Percentiles rank a stretch among this genome's conserved stretches.
phyloP scores from a whole-genome alignment of 1,139 yeast genomes.

The Nakaseomyces nivariensis region DNA sequence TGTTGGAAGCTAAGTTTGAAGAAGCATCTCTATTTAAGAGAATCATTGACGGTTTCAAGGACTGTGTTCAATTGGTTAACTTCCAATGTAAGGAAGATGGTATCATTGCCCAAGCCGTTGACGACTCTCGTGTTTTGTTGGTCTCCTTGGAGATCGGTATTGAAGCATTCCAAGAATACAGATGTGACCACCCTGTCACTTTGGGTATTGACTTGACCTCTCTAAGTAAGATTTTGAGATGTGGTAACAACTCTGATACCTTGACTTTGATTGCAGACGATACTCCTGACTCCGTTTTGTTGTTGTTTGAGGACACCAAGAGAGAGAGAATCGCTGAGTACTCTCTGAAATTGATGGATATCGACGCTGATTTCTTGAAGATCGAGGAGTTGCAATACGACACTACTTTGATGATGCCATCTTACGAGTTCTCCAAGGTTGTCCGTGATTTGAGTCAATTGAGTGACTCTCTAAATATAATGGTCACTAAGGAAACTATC shows the following conservation, averaged over 20 bases:
- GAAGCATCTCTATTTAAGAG: conserved; percentile 88
- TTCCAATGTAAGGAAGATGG: conserved; percentile 95
- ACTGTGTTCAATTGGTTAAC: conserved; percentile 88
- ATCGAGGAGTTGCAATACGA: conserved; percentile 93
- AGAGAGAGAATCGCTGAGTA: conserved; percentile 91
- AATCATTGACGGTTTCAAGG: conserved; percentile 86
- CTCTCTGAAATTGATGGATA: conserved; percentile 86
- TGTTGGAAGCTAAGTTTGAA: conserved; percentile 96
- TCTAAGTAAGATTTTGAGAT: conserved; percentile 74
- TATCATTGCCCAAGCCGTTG: conserved; percentile 93
- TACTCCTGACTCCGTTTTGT: conserved; percentile 68
- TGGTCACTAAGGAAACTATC: conserved; percentile 86
- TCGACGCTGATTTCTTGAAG: conserved; percentile 87
- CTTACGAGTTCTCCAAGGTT: conserved; percentile 78
- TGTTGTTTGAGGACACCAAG: conserved; percentile 83
- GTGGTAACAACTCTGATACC: conserved; percentile 86
- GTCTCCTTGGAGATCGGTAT: conserved; percentile 82
- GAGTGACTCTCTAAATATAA: conserved; percentile 77
- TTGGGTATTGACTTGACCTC: conserved; percentile 86
- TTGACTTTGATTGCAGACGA: conserved; percentile 89
- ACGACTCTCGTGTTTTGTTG: conserved; percentile 89
- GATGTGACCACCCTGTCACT: conserved; percentile 92
- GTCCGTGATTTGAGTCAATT: conserved; percentile 80
- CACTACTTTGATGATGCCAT: conserved; percentile 78
- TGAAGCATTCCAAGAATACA: conserved; percentile 83